Base-by-base conservation (phyloP, 805 yeast genomes). In the Candida insectorum region DNA sequence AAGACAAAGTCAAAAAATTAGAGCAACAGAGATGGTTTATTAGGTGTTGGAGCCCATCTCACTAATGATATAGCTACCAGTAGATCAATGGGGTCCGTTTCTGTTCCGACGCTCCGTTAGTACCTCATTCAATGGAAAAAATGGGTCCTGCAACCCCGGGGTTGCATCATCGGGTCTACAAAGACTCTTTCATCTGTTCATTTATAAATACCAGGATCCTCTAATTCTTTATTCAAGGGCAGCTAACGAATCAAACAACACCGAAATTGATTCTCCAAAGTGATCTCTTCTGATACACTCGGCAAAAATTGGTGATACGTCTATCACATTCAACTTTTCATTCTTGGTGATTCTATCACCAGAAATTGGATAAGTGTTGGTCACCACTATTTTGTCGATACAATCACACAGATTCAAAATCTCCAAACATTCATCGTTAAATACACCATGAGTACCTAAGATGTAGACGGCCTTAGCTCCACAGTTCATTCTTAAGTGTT, bases 261-360 rank as follows among this genome's bases (percentile, higher is more conserved):
- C 95, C 25, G 96, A 85, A 42, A 91, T 89, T 49, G 94, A 83
- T 68, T 91, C 97, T 58, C 98, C 99, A 51, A 91, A 89, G 60
- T 93, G 99, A 57, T 93, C 96, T 69, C 99, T 84, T 67, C 99
- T 81, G 41, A 93, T 91, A 62, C 97, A 93, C 69, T 93, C 99
- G 22, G 97, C 97, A 54, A 93, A 85, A 34, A 93, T 88, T 13
- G 95, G 84, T 41, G 96, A 84, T 31, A 93, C 94, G 54, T 93
- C 98, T 50, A 93, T 88, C 31, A 87, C 83, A 11, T 79, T 79
- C 49, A 93, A 71, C 60, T 93, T 93, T 39, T 76, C 66, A 43
- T 81, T 71, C 31, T 68, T 71, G 33, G 67, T 70, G 20, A 74
- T 61, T 47, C 75, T 70, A 39, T 77, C 82, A 44, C 73, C 73